A percentile compares a stretch with the other conserved stretches of the same genome.
Conservation (phyloP, 1,284 basidiomycete genomes). For the Ustilago sp. region DNA sequence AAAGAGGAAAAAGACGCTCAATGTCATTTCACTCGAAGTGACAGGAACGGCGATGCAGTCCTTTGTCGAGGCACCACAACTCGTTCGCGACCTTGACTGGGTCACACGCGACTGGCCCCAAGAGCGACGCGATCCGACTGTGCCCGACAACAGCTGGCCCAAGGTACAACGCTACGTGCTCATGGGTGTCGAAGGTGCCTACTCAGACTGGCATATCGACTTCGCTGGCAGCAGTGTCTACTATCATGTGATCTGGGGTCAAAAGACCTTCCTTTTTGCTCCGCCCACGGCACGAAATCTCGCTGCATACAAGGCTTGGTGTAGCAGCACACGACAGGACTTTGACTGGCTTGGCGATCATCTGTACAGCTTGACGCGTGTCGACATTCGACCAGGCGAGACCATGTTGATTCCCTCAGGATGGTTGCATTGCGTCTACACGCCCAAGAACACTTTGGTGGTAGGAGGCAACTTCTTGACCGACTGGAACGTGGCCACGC, state of each 20-base stretch:
- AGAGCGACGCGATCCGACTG: slow-evolving; percentile 52
- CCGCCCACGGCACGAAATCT: slow-evolving; percentile 88
- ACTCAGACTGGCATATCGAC: slow-evolving; percentile 76
- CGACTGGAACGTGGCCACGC: slow-evolving; percentile 55
- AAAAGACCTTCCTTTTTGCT: slow-evolving; percentile 89
- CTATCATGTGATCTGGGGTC: slow-evolving; percentile 59
- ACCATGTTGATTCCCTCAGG: slow-evolving; percentile 80
- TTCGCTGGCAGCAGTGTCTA: slow-evolving; percentile 57
- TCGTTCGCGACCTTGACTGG: slow-evolving; percentile 86
- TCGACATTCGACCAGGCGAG: slow-evolving; percentile 83
- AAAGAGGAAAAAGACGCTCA: slow-evolving; percentile 77
- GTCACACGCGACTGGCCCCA: slow-evolving; percentile 92
- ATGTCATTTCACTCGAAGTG: slow-evolving; percentile 89
- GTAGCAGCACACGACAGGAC: slow-evolving; percentile 79
- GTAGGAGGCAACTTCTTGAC: slow-evolving; percentile 87
- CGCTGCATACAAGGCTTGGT: slow-evolving; percentile 86
- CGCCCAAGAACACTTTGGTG: slow-evolving; percentile 89
- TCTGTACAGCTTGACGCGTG: slow-evolving; percentile 87
- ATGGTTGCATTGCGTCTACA: slow-evolving; percentile 97
- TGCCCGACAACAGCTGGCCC: slow-evolving; percentile 75
- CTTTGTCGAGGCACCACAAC: slow-evolving; percentile 81
- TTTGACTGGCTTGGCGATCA: slow-evolving; percentile 90
- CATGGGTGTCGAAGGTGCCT: slow-evolving; percentile 83
- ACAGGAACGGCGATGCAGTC: slow-evolving; percentile 81
- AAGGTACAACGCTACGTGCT: slow-evolving; percentile 96